phyloP scores from a whole-genome alignment of 2,329 filamentous ascomycete species.

The Lasiodiplodia sp. region DNA sequence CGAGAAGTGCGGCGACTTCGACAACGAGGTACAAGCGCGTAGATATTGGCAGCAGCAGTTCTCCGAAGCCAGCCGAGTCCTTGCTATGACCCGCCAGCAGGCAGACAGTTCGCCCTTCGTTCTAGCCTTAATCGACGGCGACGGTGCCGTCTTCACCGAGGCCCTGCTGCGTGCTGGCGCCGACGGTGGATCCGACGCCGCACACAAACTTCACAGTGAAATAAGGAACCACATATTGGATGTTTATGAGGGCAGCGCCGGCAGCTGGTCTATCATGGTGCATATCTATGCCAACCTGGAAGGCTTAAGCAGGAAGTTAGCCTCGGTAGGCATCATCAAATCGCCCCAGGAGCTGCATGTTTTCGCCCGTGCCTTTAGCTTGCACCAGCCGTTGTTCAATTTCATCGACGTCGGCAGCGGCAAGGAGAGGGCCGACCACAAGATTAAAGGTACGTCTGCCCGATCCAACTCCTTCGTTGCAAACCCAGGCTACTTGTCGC shows the following conservation, averaged over 20 bases:
- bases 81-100: conserved; percentile 19
- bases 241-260: conserved; percentile 48
- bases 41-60: conserved; percentile 44
- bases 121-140: conserved; percentile 58
- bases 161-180: conserved; percentile 49
- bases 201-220: conserved; percentile 50
- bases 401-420: conserved; percentile 57
- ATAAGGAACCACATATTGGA: conserved; percentile 52
- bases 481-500: not conserved
- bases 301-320: conserved; percentile 53
- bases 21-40: conserved; percentile 46
- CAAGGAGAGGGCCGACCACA: conserved; percentile 58
- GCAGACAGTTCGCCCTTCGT: conserved; percentile 52
- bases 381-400: conserved; percentile 55
- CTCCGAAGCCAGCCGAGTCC: conserved; percentile 9
- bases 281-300: conserved; percentile 57
- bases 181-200: conserved; percentile 57
- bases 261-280: conserved; percentile 55
- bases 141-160: conserved; percentile 58
- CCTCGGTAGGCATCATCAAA: conserved; percentile 50
- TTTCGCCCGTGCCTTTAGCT: conserved; percentile 54
- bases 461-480: not conserved
- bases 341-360: conserved; percentile 48
- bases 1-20: conserved; percentile 45
- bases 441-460: conserved; percentile 49